Evolutionary conservation across 208 protist genomes (phyloP).

Genomic region (Lotmaria passim): DNA sequence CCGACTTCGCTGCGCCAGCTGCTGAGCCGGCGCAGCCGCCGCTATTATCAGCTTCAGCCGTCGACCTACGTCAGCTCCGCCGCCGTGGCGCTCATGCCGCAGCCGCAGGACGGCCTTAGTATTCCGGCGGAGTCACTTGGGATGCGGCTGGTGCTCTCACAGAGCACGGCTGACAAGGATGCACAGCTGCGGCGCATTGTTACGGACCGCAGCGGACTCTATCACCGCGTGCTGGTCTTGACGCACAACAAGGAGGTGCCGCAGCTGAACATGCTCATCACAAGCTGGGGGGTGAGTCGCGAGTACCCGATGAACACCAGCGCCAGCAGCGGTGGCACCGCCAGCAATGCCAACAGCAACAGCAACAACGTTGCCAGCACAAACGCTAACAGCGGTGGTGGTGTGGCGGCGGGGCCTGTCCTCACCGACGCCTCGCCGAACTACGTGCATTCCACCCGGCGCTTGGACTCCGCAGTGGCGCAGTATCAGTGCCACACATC

Average conservation of each 20-base stretch:
- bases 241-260: slow-evolving; percentile 83
- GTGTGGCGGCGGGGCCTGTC: not conserved
- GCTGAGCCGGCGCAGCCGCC: slow-evolving; percentile 62
- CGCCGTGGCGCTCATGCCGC: slow-evolving; percentile 37
- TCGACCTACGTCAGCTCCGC: slow-evolving; percentile 30
- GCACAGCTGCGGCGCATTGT: slow-evolving; percentile 57
- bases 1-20: slow-evolving; percentile 43
- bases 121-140: slow-evolving; percentile 51
- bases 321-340: not conserved
- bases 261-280: slow-evolving; percentile 52
- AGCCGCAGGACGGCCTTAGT: slow-evolving; percentile 38
- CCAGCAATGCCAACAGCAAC: not conserved
- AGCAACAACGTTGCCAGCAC: not conserved
- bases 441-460: slow-evolving; percentile 39
- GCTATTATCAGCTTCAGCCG: slow-evolving; percentile 72
- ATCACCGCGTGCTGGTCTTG: slow-evolving; percentile 58
- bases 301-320: slow-evolving; percentile 17
- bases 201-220: slow-evolving; percentile 40
- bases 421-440: slow-evolving; percentile 15
- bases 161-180: slow-evolving; percentile 60
- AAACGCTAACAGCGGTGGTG: not conserved
- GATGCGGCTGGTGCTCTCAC: slow-evolving; percentile 53
- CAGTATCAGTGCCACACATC: slow-evolving; percentile 32
- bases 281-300: slow-evolving; percentile 45
- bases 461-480: slow-evolving; percentile 49